Evolutionary conservation across 257 asterid genomes (phyloP).

Genomic region (Primulina eburnea): DNA sequence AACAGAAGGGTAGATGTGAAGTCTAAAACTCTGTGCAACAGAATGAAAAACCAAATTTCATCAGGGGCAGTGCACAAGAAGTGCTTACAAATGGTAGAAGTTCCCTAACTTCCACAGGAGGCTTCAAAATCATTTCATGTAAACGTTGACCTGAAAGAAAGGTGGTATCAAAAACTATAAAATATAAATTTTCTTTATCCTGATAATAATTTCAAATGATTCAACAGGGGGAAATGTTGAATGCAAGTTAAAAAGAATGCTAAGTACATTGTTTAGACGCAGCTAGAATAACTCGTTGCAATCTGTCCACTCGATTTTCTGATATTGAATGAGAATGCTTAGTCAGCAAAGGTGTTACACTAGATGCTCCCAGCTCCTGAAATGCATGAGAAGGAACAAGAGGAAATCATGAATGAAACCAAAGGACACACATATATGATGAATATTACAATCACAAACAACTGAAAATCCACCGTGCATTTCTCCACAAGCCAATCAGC

Average conservation of each 20-base stretch:
- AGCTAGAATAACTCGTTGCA: constrained; percentile 78
- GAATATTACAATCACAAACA: constrained; percentile 22
- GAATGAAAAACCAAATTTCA: background rate
- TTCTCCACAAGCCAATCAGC: constrained; percentile 99
- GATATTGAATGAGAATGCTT: constrained; percentile 72
- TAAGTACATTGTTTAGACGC: constrained; percentile 81
- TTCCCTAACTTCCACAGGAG: constrained; percentile 52
- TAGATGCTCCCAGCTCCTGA: constrained; percentile 91
- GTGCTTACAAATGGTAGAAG: constrained; percentile 62
- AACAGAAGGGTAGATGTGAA: constrained; percentile 1
- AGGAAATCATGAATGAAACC: constrained; percentile 7
- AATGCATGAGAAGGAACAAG: constrained; percentile 16
- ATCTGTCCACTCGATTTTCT: constrained; percentile 78
- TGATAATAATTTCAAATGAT: constrained; percentile 13
- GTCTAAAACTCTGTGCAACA: background rate
- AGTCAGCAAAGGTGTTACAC: constrained; percentile 83
- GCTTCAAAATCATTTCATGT: constrained; percentile 80
- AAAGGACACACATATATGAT: constrained; percentile 3
- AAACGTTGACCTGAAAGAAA: constrained; percentile 72
- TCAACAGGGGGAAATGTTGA: background rate
- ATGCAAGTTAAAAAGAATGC: background rate
- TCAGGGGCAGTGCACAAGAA: background rate
- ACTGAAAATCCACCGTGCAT: constrained; percentile 74
- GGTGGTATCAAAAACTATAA: constrained; percentile 12
- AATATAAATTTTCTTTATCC: constrained; percentile 3